Evolutionary conservation across 2,329 filamentous ascomycete genomes (phyloP).

Genomic region (Aspergillus transmontanensis): DNA sequence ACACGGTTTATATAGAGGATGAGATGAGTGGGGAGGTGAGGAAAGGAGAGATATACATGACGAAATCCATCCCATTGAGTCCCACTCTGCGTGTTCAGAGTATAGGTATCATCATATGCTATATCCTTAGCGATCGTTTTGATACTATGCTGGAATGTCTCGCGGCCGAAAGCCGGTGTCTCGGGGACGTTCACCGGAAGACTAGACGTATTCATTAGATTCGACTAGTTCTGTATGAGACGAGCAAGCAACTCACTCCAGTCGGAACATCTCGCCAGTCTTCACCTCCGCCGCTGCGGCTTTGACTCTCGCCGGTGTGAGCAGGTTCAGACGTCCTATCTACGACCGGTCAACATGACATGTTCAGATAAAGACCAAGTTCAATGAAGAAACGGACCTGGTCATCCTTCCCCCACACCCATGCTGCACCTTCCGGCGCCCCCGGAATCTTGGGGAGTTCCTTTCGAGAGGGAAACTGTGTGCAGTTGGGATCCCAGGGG

Average conservation of each 20-base stretch:
- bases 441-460: constrained; percentile 56
- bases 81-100: constrained; percentile 52
- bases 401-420: constrained; percentile 63
- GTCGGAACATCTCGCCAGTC: constrained; percentile 58
- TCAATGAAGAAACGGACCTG: constrained; percentile 33
- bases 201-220: constrained; percentile 27
- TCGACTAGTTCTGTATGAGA: neutral
- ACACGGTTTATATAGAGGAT: neutral
- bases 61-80: constrained; percentile 56
- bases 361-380: neutral
- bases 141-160: constrained; percentile 58
- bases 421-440: constrained; percentile 59
- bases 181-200: constrained; percentile 56
- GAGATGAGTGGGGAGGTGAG: too few species aligned
- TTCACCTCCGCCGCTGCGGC: constrained; percentile 56
- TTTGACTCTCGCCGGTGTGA: constrained; percentile 58
- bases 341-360: constrained; percentile 2
- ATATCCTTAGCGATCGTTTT: constrained; percentile 42
- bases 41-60: constrained; percentile 37
- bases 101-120: constrained; percentile 49
- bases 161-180: constrained; percentile 56
- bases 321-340: constrained; percentile 55
- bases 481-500: constrained; percentile 58
- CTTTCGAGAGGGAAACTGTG: constrained; percentile 55
- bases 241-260: constrained; percentile 46